These are phyloP conservation scores for Scedosporium boydii DNA, from an alignment of 2,329 filamentous ascomycete species.

Conservation along the genomic window DNA sequence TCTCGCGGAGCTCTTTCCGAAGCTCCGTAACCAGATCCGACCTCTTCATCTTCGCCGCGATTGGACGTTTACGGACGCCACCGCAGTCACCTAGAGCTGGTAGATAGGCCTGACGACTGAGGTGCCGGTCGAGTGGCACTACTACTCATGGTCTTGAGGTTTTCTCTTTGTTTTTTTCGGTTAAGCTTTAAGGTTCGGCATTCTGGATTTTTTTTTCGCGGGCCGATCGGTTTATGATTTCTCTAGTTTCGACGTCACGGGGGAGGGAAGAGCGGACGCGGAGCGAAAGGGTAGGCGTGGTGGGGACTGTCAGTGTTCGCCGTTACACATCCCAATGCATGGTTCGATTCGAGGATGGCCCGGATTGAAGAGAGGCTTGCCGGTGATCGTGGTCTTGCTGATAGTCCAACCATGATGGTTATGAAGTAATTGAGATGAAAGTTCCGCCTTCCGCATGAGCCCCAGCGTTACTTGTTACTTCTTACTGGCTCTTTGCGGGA, in stretches of 20 bases:
- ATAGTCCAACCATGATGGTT: background rate
- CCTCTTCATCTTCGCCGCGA: conserved; percentile 5
- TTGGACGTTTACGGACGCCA: background rate
- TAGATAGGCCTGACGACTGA: background rate
- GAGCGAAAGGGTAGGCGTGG: background rate
- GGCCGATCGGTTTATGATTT: background rate
- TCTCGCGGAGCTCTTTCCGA: conserved; percentile 62
- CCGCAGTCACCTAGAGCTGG: background rate
- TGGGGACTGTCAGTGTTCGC: background rate
- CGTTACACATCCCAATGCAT: background rate
- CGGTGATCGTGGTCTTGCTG: background rate
- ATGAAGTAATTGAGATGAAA: conserved; percentile 2
- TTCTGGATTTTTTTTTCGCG: background rate
- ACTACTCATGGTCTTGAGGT: background rate
- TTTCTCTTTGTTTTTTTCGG: background rate
- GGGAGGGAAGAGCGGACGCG: background rate
- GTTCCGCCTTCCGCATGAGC: background rate
- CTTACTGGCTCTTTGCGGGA: background rate
- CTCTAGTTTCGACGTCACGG: background rate
- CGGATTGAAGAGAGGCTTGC: background rate
- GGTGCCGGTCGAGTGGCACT: background rate
- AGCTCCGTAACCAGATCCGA: conserved; percentile 41
- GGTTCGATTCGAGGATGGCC: background rate
- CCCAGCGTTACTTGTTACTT: background rate
- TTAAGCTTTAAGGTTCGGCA: background rate